Base-by-base conservation (phyloP, 176 grass and related monocot genomes). In the Cenchrus fungigraminus region DNA sequence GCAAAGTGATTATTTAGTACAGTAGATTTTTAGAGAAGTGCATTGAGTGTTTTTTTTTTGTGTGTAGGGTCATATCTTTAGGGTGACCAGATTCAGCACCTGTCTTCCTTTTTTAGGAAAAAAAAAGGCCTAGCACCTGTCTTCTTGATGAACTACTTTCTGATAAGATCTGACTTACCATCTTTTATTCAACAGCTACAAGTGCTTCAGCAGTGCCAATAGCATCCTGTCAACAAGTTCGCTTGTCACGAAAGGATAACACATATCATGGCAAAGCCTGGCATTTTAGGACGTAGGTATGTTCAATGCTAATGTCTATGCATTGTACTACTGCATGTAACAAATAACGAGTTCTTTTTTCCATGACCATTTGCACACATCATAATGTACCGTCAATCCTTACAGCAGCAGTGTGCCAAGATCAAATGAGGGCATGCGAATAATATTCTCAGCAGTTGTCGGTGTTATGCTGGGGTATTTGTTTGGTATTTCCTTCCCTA, bases 401-500 rank as follows among this genome's bases (percentile, higher is more conserved):
- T 49, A 82, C 73, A 65, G 58, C 79, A 90, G 85, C 83, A 86
- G 83, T 72, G 51, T 72, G 62, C 85, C 79, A 60, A 93, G 86
- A 90, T 86, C 94, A 68, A 93, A 92, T 86, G 91, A 96, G 82
- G 91, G 86, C 60, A 77, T 92, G 87, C 89, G 86, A 58, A 79
- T 96, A 19, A 65, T 91, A 85, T 91, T 96, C 65, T 91, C 94
- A 80, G 88, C 91, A 74, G 73, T 96, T 85, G 69, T 96, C 8
- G 91, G 91, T 73, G 57, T 96, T 61, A 89, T 91, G 88, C 73
- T 96, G 42, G 94, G 94, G 14, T 96, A 92, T 86, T 96, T 96
- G 59, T 91, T 96, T 87, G 94, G 94, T 15, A 80, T 96, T 59
- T 96, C 91, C 55, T 96, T 96, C 80, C 94, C 90, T 13, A 93